Conservation (phyloP, 768 basidiomycete species). For the Rhizopogon vesiculosus region DNA sequence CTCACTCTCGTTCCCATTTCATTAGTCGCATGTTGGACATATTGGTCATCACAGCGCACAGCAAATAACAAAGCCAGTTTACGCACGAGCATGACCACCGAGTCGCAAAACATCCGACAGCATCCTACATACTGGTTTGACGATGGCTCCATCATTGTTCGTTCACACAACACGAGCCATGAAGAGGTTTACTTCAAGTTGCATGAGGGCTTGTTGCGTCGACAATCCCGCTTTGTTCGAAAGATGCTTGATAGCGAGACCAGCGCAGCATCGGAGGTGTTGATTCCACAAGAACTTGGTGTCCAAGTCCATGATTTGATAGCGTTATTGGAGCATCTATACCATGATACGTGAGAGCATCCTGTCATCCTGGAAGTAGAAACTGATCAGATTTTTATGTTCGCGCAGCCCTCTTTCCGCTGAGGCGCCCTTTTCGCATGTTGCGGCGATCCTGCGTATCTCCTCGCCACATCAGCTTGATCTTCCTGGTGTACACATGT, state of each 20-base stretch:
- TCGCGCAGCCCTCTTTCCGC: conserved; percentile 40
- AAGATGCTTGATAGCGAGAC: conserved; percentile 4
- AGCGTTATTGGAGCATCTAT: conserved; percentile 56
- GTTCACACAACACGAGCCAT: conserved; percentile 26
- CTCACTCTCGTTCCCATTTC: conserved; percentile 6
- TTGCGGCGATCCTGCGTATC: conserved; percentile 54
- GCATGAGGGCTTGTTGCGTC: conserved; percentile 46
- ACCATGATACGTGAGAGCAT: conserved; percentile 59
- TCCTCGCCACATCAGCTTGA: conserved; percentile 53
- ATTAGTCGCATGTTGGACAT: conserved; percentile 6
- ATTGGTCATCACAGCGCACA: conserved; percentile 2
- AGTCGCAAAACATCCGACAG: conserved; percentile 6
- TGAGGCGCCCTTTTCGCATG: conserved; percentile 38
- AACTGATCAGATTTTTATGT: neutral
- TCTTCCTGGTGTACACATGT: conserved; percentile 46
- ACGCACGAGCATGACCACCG: neutral
- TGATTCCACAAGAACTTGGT: conserved; percentile 33
- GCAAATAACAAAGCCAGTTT: neutral
- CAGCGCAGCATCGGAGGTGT: conserved; percentile 10
- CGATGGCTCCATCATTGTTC: conserved; percentile 56
- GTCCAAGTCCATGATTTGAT: conserved; percentile 46
- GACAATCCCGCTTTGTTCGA: conserved; percentile 39
- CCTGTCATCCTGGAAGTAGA: neutral
- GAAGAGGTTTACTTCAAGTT: conserved; percentile 44
- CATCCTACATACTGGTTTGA: conserved; percentile 63